Evolutionary conservation across 805 yeast species (phyloP).

Genomic region (Starmerella etchellsii): DNA sequence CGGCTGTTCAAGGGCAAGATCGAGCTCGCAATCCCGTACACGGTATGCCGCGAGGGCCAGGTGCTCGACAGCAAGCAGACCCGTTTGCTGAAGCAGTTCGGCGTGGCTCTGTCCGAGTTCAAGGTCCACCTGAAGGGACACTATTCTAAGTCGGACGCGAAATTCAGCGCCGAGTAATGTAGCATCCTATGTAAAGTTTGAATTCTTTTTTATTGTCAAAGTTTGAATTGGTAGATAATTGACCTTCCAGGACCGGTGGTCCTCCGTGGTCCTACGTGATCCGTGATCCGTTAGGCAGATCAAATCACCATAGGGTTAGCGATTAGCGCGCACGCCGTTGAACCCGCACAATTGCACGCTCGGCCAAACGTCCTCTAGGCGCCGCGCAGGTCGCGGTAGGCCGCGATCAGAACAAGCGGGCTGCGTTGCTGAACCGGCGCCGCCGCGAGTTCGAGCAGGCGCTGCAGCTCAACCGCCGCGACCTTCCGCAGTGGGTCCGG

Average conservation of each 20-base stretch:
- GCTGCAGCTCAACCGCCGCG: slow-evolving; percentile 69
- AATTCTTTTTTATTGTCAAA: too few species aligned
- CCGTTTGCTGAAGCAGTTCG: slow-evolving; percentile 82
- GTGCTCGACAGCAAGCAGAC: slow-evolving; percentile 82
- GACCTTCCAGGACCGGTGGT: too few species aligned
- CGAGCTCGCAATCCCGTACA: slow-evolving; percentile 56
- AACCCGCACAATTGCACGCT: background rate
- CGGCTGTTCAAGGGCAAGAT: slow-evolving; percentile 82
- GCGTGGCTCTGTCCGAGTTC: slow-evolving; percentile 86
- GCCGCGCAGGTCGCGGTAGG: slow-evolving; percentile 1
- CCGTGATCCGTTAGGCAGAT: too few species aligned
- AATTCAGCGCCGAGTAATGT: slow-evolving; percentile 1
- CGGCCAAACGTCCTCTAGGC: background rate
- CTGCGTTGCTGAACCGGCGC: slow-evolving; percentile 61
- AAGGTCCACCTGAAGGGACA: slow-evolving; percentile 68
- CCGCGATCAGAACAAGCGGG: slow-evolving; percentile 63
- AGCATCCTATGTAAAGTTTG: too few species aligned
- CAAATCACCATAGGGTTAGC: too few species aligned
- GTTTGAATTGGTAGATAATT: too few species aligned
- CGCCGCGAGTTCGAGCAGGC: slow-evolving; percentile 77
- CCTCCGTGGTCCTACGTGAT: too few species aligned
- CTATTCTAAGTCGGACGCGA: slow-evolving; percentile 40
- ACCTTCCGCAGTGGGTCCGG: slow-evolving; percentile 78
- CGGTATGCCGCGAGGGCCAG: slow-evolving; percentile 71
- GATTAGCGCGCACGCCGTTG: too few species aligned